These are phyloP conservation scores for Tillandsia leiboldiana DNA, from an alignment of 176 grass and related monocot species.

Conservation along the genomic window DNA sequence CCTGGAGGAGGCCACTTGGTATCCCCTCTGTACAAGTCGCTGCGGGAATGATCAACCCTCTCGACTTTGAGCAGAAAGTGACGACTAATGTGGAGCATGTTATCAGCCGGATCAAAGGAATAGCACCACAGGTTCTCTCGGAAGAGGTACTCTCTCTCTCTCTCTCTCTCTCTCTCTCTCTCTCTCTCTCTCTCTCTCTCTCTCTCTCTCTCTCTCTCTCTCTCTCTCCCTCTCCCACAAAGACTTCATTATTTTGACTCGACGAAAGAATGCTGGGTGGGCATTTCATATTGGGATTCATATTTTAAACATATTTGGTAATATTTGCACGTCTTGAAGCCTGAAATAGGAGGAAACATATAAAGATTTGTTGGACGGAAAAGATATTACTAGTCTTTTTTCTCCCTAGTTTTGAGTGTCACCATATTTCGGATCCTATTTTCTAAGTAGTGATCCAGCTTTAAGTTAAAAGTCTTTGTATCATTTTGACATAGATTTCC, in stretches of 20 bases:
- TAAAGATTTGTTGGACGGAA: neutral
- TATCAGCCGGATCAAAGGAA: constrained; percentile 65
- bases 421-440: neutral
- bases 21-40: constrained; percentile 64
- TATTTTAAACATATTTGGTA: too few relatives aligned
- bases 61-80: constrained; percentile 95
- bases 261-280: too few relatives aligned
- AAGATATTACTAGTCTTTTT: neutral
- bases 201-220: neutral
- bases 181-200: neutral
- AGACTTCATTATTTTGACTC: neutral
- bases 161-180: neutral
- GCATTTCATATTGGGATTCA: too few relatives aligned
- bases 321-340: too few relatives aligned
- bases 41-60: constrained; percentile 52
- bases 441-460: neutral
- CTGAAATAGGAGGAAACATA: too few relatives aligned
- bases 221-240: neutral
- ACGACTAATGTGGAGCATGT: constrained; percentile 83
- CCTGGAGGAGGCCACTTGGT: constrained; percentile 87
- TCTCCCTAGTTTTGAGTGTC: neutral
- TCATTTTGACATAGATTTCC: neutral
- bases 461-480: neutral
- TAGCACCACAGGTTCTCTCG: constrained; percentile 77
- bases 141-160: constrained; percentile 56